These are phyloP conservation scores for Thraustochytrium sp. DNA, from an alignment of 352 stramenopile genomes.

Conservation along the genomic window DNA sequence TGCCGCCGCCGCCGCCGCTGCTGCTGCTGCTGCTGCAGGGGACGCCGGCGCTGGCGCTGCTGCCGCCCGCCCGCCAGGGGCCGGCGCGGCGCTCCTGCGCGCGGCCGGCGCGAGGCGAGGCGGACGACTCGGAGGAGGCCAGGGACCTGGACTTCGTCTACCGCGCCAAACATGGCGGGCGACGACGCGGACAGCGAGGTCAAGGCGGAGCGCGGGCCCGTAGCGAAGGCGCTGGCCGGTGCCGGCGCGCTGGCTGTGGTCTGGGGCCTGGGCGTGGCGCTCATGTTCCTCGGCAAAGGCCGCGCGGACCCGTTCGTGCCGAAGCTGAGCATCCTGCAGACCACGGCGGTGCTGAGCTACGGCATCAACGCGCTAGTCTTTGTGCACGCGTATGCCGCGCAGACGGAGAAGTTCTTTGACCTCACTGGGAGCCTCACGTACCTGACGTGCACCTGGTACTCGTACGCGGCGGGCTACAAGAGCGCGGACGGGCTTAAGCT, in stretches of 20 bases:
- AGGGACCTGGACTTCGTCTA: too few relatives aligned
- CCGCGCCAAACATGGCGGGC: too few relatives aligned
- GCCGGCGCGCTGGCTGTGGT: background rate
- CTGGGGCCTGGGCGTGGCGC: background rate
- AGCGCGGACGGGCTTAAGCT: constrained; percentile 49
- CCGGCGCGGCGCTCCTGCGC: too few relatives aligned
- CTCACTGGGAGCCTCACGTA: constrained; percentile 69
- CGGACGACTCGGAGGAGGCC: too few relatives aligned
- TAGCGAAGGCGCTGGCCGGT: background rate
- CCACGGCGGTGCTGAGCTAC: background rate
- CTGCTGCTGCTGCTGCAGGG: too few relatives aligned
- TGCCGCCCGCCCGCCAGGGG: too few relatives aligned
- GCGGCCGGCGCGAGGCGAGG: too few relatives aligned
- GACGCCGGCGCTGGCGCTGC: too few relatives aligned
- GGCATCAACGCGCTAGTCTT: constrained; percentile 21
- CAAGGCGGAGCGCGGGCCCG: background rate
- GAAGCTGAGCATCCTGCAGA: constrained; percentile 28
- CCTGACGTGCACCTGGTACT: constrained; percentile 39
- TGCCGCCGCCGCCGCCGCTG: too few relatives aligned
- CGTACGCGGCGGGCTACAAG: constrained; percentile 47
- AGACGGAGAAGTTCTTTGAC: constrained; percentile 72
- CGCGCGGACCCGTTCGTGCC: background rate
- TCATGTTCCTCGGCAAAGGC: constrained; percentile 29
- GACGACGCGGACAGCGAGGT: background rate
- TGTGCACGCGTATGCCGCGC: constrained; percentile 20